Base-by-base conservation (phyloP, 164 flowering plant genomes). In the Annona cherimola region DNA sequence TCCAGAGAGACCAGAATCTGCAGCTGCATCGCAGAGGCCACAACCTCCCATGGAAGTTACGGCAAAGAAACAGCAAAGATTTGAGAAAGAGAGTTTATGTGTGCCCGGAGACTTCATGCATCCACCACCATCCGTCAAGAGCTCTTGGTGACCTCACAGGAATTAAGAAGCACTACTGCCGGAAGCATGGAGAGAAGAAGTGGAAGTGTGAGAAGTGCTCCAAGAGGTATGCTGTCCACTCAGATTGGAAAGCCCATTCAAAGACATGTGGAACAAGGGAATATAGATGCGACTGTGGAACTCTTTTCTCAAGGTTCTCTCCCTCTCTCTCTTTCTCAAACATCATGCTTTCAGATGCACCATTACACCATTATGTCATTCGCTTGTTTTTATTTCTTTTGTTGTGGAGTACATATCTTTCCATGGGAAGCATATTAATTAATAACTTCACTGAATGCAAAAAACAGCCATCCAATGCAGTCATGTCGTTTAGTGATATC, bases 111-210 rank as follows among this genome's bases (percentile, higher is more conserved):
- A 83, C 89, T 1, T 71, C 87, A 0, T 94, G 98, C 67, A 86
- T 89, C 45, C 97, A 94, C 63, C 92, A 90, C 70, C 83, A 90
- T 67, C 97, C 97, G 6, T 84, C 92, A 4, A 88, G 97, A 79
- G 98, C 98, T 20, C 83, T 94, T n/a, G 98, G 98, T n/a, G 98
- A 94, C 69, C 88, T 94, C 20, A 94, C 98, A n/a, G 98, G 98
- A 4, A 87, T 94, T 73, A 94, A 94, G 84, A 94, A 94, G 69
- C 98, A 93, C 76, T 93, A 78, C 55, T 87, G 86, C 69, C 84
- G 98, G 68, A 93, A 93, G 74, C 98, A 93, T 75, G 97, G 97
- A 1, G 98, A 91, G 83, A 93, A 90, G 82, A 90, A 86, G 63
- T 91, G 92, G 90, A 90, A 90, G 74, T 93, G 98, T 79, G 92